A percentile compares a stretch with the other conserved stretches of the same genome.
phyloP scores from a whole-genome alignment of 306 rosid genomes.

The Rosa lucieae region DNA sequence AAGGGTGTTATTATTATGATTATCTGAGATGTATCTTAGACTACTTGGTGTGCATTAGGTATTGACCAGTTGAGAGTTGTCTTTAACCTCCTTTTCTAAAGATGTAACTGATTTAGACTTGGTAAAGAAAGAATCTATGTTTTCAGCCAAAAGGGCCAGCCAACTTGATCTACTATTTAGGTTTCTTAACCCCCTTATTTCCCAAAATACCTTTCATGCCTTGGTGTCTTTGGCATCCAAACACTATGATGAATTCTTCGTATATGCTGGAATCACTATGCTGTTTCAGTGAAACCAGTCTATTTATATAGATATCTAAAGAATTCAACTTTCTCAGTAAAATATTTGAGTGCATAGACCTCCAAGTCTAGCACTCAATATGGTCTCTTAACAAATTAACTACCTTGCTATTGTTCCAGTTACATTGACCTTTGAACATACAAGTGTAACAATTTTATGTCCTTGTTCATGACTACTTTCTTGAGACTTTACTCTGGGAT shows the following conservation, averaged over 20 bases:
- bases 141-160: neutral
- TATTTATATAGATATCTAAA: neutral
- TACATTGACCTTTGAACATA: neutral
- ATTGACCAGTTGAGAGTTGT: neutral
- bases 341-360: neutral
- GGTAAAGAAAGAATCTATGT: neutral
- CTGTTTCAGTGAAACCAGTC: neutral
- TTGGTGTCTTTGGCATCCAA: neutral
- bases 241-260: neutral
- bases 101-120: neutral
- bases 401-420: neutral
- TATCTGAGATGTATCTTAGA: neutral
- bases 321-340: neutral
- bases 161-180: too few relatives aligned
- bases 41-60: neutral
- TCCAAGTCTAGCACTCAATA: neutral
- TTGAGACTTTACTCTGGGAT: neutral
- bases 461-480: neutral
- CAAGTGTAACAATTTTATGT: neutral
- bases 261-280: neutral
- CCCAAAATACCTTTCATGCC: neutral
- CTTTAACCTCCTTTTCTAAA: neutral
- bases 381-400: neutral
- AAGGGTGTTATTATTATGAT: neutral
- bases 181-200: neutral